These are phyloP conservation scores for Gastrolobium villosum DNA, from an alignment of 306 rosid genomes.

Conservation along the genomic window DNA sequence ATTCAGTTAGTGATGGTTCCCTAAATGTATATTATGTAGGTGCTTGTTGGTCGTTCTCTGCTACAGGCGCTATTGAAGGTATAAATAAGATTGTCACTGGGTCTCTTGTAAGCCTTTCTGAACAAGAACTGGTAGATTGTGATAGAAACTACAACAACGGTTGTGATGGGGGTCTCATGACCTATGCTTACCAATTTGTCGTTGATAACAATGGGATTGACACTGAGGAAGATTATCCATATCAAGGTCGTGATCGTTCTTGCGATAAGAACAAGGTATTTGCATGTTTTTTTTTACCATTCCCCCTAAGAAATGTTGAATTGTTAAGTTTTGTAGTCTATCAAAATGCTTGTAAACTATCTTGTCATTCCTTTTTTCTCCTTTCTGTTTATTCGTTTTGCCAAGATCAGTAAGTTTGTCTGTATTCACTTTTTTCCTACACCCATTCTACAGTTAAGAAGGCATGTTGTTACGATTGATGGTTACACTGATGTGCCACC, in stretches of 20 bases:
- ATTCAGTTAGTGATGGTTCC: slow-evolving; percentile 6
- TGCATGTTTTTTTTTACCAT: neutral
- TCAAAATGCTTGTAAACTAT: neutral
- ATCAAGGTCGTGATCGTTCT: slow-evolving; percentile 50
- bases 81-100: slow-evolving; percentile 89
- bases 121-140: slow-evolving; percentile 88
- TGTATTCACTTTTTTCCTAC: slow-evolving; percentile 1
- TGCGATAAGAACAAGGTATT: slow-evolving; percentile 77
- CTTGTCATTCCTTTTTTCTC: slow-evolving; percentile 5
- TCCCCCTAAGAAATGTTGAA: neutral
- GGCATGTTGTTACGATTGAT: slow-evolving; percentile 82
- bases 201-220: slow-evolving; percentile 84
- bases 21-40: slow-evolving; percentile 58
- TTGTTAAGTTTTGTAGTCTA: neutral
- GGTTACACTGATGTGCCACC: slow-evolving; percentile 72
- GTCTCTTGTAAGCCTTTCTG: slow-evolving; percentile 89
- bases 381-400: neutral
- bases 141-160: slow-evolving; percentile 76
- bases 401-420: neutral
- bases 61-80: slow-evolving; percentile 96
- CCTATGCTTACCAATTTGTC: slow-evolving; percentile 78
- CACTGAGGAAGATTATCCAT: slow-evolving; percentile 86
- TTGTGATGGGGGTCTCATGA: slow-evolving; percentile 91
- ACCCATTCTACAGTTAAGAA: slow-evolving; percentile 63
- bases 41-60: slow-evolving; percentile 95